Base-by-base conservation (phyloP, 805 yeast species). In the Metschnikowia vanudenii region DNA sequence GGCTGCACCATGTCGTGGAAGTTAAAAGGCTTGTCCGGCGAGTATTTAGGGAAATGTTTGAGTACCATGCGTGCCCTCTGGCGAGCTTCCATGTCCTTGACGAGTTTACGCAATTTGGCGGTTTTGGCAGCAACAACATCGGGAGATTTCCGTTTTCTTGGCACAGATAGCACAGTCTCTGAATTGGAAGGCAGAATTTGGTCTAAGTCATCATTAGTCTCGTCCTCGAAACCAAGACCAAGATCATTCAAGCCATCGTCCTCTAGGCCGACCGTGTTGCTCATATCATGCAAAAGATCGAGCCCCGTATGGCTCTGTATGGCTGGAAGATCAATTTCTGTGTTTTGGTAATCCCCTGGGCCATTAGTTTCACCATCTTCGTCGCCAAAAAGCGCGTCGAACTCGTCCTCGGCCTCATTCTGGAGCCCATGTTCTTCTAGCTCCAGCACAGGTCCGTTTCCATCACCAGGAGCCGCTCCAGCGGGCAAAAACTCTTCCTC, bases 1-100 rank as follows among this genome's bases (percentile, higher is more conserved):
- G 92, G 85, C 24, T 79, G 76, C 55, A 85, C 85, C 39, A 87
- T 65, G 7, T 77, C 63, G 61, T 85, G 88, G 78, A 84, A 79
- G 54, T 81, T 79, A 55, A 85, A 69, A 1, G 82, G 76, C 37
- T 76, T 69, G 20, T 80, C 75, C 18, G 69, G 71, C 45, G 74
- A 69, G 63, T 83, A 88, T 1, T 76, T 69, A 0, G 96, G 96
- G 59, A 76, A 87, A 56, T 80, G 80, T 30, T 69, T 67, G 34
- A 69, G 63, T 26, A 82, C 61, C 52, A 62, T 63, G 14, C 62
- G 51, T 37, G 59, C 56, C 26, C 51, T 46, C 26, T 62, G 56
- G 45, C 61, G 58, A 20, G 52, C 47, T 48, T 71, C 72, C 53
- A 73, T 53, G 14, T 52, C 56, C 36, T 45, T 46, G n/a, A 72